Evolutionary conservation across 352 stramenopile species (phyloP), one percentile per base, ranked within the genome.

Genomic region (Phytopythium sindhum): DNA sequence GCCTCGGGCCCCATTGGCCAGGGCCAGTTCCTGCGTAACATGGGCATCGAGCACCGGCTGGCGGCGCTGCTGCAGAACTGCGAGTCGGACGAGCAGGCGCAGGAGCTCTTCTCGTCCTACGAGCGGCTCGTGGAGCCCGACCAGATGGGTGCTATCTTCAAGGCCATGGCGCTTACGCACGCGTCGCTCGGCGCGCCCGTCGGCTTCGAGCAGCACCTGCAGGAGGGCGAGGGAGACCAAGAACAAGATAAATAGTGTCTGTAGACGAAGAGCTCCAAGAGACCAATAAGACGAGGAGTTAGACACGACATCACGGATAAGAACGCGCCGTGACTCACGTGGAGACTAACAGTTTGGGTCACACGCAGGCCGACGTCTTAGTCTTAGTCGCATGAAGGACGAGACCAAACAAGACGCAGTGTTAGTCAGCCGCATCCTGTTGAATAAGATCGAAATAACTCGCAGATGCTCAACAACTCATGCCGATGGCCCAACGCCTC

Each of bases 141-240:
- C 33, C 89, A 98, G 62, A 98, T 98, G 92, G 95, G 94, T 29
- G 84, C 88, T 47, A 91, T 96, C 64, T 98, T 97, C 75, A 98
- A 98, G 67, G 95, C 96, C 29, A 83, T 98, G 75, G 92, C 91
- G 7, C 73, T 98, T 60, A 89, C 73, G 15, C 72, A 89, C 68
- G 65, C 69, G 41, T 68, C 78, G 33, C 75, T 90, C 35, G 76
- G 81, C 2, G 55, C 82, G 23, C 82, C 81, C 9, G 80, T 91
- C 7, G 84, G 84, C 48, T 93, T 93, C 57, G 84, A 90, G 28
- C 60, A 74, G 12, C 29, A 48, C 2, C 52, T 62, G 0, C 33
- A 58, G 1, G 33, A 58, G 1, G 33, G 17, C 5, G 24, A 56
- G 24, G 44, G 64, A 5, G 29, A 33, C 21, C 21, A 26, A 1